Evolutionary conservation across 2,329 filamentous ascomycete species (phyloP).

Genomic region (Blastomyces parvus): DNA sequence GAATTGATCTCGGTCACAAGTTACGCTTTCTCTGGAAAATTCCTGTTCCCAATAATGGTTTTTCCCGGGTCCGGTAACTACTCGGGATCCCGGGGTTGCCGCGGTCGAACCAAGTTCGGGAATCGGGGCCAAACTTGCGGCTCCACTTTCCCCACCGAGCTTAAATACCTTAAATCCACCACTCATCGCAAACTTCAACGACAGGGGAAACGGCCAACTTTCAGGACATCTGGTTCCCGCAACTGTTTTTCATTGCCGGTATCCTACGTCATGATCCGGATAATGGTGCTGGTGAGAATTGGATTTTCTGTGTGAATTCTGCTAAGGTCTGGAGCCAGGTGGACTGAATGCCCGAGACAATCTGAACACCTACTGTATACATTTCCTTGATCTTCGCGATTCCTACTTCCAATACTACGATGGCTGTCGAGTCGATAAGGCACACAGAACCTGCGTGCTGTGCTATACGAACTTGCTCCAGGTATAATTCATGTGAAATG

Average conservation of each 20-base stretch:
- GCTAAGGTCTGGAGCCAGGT: background rate
- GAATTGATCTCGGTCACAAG: too few relatives aligned
- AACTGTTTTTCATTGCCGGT: background rate
- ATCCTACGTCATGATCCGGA: background rate
- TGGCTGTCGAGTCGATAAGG: background rate
- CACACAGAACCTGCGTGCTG: background rate
- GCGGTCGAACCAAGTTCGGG: background rate
- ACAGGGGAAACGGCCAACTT: background rate
- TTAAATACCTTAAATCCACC: constrained; percentile 2
- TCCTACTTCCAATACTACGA: background rate
- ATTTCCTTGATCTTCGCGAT: background rate
- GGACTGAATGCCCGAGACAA: background rate
- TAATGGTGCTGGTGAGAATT: background rate
- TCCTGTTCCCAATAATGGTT: too few relatives aligned
- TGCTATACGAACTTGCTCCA: background rate
- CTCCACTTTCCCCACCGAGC: background rate
- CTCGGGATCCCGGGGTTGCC: background rate
- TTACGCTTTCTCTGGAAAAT: too few relatives aligned
- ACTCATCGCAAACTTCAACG: background rate
- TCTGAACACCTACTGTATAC: background rate
- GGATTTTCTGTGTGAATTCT: background rate
- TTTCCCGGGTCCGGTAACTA: background rate
- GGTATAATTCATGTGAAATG: background rate
- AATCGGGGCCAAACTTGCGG: background rate
- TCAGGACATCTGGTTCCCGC: background rate